Percentiles rank a stretch among this genome's conserved stretches.
These are phyloP conservation scores for Actinomortierella ambigua DNA, from an alignment of 371 early-diverging fungal species.

Conservation along the genomic window DNA sequence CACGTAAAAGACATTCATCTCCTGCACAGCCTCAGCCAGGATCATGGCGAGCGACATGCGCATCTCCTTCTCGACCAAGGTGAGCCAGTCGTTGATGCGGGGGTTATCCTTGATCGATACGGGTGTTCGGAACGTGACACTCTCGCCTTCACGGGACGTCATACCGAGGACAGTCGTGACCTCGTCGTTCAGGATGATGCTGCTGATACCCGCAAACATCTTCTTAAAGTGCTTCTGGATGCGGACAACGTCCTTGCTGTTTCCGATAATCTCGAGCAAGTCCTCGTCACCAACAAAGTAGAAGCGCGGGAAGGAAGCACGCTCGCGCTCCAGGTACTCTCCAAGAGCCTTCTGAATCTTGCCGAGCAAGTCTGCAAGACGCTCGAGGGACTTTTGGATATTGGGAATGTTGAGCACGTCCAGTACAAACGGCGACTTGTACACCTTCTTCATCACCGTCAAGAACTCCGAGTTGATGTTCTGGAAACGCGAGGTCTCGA, in stretches of 20 bases:
- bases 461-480: constrained; percentile 97
- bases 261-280: constrained; percentile 98
- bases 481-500: constrained; percentile 93
- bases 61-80: constrained; percentile 94
- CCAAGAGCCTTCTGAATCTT: constrained; percentile 98
- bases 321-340: constrained; percentile 96
- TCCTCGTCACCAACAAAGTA: constrained; percentile 99
- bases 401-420: constrained; percentile 93
- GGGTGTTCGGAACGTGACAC: constrained; percentile 78
- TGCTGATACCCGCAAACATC: constrained; percentile 98
- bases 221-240: constrained; percentile 98
- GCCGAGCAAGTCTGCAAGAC: constrained; percentile 88
- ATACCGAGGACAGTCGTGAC: constrained; percentile 78
- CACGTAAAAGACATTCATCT: constrained; percentile 70
- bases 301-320: constrained; percentile 97
- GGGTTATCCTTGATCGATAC: constrained; percentile 84
- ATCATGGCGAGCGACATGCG: constrained; percentile 79
- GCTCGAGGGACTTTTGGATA: constrained; percentile 95
- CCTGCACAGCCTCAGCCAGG: constrained; percentile 74
- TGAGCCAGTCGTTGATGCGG: constrained; percentile 97
- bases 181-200: constrained; percentile 82
- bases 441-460: constrained; percentile 96
- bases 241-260: constrained; percentile 92
- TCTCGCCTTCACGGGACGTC: constrained; percentile 93
- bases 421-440: constrained; percentile 94